phyloP scores from a whole-genome alignment of 169 alveolate genomes.

The Pseudocohnilembus persalinus region DNA sequence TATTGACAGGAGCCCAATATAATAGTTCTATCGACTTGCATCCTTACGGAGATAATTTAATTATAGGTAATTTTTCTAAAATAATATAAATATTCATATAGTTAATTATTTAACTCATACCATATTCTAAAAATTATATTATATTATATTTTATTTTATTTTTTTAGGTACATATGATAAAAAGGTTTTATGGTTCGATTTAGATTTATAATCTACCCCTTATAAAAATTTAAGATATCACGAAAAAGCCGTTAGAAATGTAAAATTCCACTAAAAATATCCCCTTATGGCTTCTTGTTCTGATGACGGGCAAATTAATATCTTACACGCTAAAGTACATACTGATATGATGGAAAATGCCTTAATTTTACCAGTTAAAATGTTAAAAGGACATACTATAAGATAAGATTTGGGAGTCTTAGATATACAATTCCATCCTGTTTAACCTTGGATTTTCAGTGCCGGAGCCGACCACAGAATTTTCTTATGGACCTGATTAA shows the following conservation, averaged over 20 bases:
- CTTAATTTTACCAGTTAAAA: slow-evolving; percentile 85
- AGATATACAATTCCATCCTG: slow-evolving; percentile 86
- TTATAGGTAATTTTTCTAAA: slow-evolving; percentile 68
- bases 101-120: too few relatives aligned
- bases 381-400: slow-evolving; percentile 65
- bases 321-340: slow-evolving; percentile 86
- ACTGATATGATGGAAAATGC: slow-evolving; percentile 79
- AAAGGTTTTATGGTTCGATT: slow-evolving; percentile 88
- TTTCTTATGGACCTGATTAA: slow-evolving; percentile 69
- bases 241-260: slow-evolving; percentile 78
- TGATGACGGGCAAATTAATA: slow-evolving; percentile 79
- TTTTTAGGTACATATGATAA: slow-evolving; percentile 76
- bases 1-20: slow-evolving; percentile 77
- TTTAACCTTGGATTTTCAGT: slow-evolving; percentile 86
- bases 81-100: too few relatives aligned
- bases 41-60: slow-evolving; percentile 86
- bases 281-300: slow-evolving; percentile 83
- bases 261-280: slow-evolving; percentile 64
- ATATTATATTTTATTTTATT: too few relatives aligned
- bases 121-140: not conserved
- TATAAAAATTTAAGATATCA: slow-evolving; percentile 85
- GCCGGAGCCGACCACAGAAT: slow-evolving; percentile 77
- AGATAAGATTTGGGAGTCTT: slow-evolving; percentile 55
- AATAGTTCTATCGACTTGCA: slow-evolving; percentile 78
- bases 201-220: slow-evolving; percentile 85